Base-by-base conservation (phyloP, 1,284 basidiomycete species). In the Neotropicomus parvogracilis region DNA sequence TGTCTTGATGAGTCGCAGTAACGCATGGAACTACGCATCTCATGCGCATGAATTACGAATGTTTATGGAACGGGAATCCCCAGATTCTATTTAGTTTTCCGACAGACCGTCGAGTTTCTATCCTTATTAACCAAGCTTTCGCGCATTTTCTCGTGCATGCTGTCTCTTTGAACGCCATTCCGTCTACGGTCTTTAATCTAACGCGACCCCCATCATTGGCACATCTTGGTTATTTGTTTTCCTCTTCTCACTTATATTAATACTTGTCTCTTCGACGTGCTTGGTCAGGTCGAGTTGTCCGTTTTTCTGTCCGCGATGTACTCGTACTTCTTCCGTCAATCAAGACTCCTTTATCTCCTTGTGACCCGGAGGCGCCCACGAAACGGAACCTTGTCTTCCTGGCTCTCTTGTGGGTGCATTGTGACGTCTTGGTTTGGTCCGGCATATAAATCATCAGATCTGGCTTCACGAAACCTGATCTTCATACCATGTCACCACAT, bases 1-100 rank as follows among this genome's bases (percentile, higher is more conserved):
- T 65, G 58, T 54, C 63, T 54, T 53, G 49, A 49, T 59, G 57
- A 49, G 59, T 63, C 52, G 40, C 48, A 44, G 44, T 49, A 53
- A 56, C 35, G 46, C 50, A 58, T 52, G 61, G 50, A 52, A 49
- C 29, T 29, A 44, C 28, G 45, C 33, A 42, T 17, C 34, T 48
- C 48, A 51, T 54, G 44, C 57, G 42, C 54, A 62, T 40, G 61
- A 65, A 54, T 62, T 40, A 65, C 55, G 63, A 65, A 46, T 55
- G 50, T 44, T 46, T 55, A 46, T 63, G 59, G 54, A 60, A 62
- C 47, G 41, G 43, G 33, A 34, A 40, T 35, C 40, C 42, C 28
- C 46, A 48, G 50, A 40, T 38, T 35, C 48, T 29, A 62, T 63
- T 38, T 53, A 49, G 50, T 24, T 42, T 54, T 33, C 24, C 27